Evolutionary conservation across 352 stramenopile genomes (phyloP), one percentile per base, ranked within the genome.

Genomic region (Phytophthora pseudosyringae): DNA sequence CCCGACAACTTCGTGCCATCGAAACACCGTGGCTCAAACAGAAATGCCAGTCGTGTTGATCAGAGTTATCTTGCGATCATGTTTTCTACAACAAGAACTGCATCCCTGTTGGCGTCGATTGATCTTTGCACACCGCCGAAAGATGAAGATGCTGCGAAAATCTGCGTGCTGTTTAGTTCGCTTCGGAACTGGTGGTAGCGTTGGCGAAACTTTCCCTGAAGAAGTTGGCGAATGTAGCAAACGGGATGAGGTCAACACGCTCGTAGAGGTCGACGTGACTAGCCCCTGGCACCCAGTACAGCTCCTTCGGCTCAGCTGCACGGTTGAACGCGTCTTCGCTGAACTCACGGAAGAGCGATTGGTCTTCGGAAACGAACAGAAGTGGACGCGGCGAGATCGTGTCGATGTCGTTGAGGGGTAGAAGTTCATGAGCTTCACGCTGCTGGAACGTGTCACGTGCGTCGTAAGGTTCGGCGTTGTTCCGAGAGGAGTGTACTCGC

Each of bases 341-440:
- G 31, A 63, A 68, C 18, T 57, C 51, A 10, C 41, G 51, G 6
- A 51, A 69, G n/a, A 43, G 44, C 4, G 59, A 36, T 29, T 63
- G 44, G 5, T 69, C 44, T 13, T 51, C 60, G 31, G 36, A 15
- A 8, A 69, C 45, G 12, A 69, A 59, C 13, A 63, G 29, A 29
- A 64, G 9, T 21, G 60, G 60, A 41, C 52, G 60, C 3, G 52
- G 60, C 0, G 60, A 63, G 35, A 68, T 63, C 12, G 44, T 63
- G 25, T 68, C 51, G 36, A 69, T 58, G 45, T 64, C 51, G 31
- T 49, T 69, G 45, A 69, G 58, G 31, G 60, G 29, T 64, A 69
- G 31, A 69, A 63, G 60, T 63, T 69, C 16, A 63, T 4, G 44
- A 69, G 54, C 38, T 25, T 63, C 6, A 41, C 38, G 12, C 15